phyloP scores from a whole-genome alignment of 192 early-diverging fungal genomes.

The Backusella circina region DNA sequence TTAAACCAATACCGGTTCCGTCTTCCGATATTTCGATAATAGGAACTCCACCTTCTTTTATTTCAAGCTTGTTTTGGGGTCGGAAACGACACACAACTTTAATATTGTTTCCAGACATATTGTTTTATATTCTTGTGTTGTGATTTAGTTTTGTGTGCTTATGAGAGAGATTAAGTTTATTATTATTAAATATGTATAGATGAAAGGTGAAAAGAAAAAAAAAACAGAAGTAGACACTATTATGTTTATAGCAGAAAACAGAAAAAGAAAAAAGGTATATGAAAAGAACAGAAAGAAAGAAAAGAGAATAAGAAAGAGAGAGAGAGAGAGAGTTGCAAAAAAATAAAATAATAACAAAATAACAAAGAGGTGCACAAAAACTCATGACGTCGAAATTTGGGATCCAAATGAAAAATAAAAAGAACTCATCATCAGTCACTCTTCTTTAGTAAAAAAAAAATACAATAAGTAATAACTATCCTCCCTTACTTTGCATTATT shows the following conservation, averaged over 20 bases:
- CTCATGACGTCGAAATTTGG: slow-evolving; percentile 8
- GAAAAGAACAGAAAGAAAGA: neutral
- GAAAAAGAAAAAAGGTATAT: neutral
- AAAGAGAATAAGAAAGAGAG: neutral
- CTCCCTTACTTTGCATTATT: too few relatives aligned
- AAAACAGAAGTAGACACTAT: neutral
- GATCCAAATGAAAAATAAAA: neutral
- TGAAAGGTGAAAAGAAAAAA: neutral
- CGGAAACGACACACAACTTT: slow-evolving; percentile 97
- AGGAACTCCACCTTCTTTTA: slow-evolving; percentile 86
- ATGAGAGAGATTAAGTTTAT: neutral
- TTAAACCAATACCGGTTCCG: slow-evolving; percentile 55
- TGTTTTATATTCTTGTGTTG: neutral
- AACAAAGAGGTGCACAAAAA: neutral
- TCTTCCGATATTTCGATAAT: slow-evolving; percentile 77
- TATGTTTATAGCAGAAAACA: neutral
- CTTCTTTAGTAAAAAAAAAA: neutral
- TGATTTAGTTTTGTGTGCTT: neutral
- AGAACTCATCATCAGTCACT: neutral
- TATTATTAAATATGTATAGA: neutral
- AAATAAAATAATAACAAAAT: neutral
- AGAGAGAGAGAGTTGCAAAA: neutral
- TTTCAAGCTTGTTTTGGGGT: slow-evolving; percentile 92
- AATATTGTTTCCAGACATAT: slow-evolving; percentile 82
- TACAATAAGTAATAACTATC: too few relatives aligned